Evolutionary conservation across 805 yeast genomes (phyloP).

Genomic region (Aciculoconidium aculeatum): DNA sequence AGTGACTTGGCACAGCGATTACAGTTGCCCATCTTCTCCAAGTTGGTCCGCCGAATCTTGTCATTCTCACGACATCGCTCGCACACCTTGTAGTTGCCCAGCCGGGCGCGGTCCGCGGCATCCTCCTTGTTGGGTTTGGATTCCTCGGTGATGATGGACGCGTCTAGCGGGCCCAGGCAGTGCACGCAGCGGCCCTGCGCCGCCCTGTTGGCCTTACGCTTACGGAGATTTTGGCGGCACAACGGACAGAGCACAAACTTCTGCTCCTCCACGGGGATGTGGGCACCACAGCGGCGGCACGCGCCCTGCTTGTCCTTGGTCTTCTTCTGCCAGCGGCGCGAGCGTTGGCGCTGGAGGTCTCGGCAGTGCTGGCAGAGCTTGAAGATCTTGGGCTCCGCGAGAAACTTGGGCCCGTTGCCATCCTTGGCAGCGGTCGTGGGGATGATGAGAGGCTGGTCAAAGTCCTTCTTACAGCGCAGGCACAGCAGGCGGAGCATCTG

Average conservation of each 20-base stretch:
- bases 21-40: slow-evolving; percentile 56
- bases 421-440: slow-evolving; percentile 18
- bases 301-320: slow-evolving; percentile 57
- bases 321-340: slow-evolving; percentile 58
- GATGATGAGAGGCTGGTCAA: slow-evolving; percentile 38
- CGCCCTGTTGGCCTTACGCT: slow-evolving; percentile 52
- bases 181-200: slow-evolving; percentile 65
- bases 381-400: slow-evolving; percentile 37
- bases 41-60: slow-evolving; percentile 47
- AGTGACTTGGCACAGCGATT: slow-evolving; percentile 54
- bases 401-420: slow-evolving; percentile 21
- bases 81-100: slow-evolving; percentile 53
- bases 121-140: slow-evolving; percentile 11
- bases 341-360: slow-evolving; percentile 55
- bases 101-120: slow-evolving; percentile 16
- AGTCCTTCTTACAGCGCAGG: slow-evolving; percentile 55
- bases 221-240: slow-evolving; percentile 51
- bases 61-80: slow-evolving; percentile 58
- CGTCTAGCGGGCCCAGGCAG: slow-evolving; percentile 52
- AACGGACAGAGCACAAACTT: slow-evolving; percentile 55
- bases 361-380: slow-evolving; percentile 63
- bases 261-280: slow-evolving; percentile 44
- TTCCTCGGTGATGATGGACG: slow-evolving; percentile 30
- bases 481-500: slow-evolving; percentile 29
- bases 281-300: slow-evolving; percentile 58